phyloP scores from a whole-genome alignment of 768 basidiomycete species.

The Macrolepiota dolichaula region DNA sequence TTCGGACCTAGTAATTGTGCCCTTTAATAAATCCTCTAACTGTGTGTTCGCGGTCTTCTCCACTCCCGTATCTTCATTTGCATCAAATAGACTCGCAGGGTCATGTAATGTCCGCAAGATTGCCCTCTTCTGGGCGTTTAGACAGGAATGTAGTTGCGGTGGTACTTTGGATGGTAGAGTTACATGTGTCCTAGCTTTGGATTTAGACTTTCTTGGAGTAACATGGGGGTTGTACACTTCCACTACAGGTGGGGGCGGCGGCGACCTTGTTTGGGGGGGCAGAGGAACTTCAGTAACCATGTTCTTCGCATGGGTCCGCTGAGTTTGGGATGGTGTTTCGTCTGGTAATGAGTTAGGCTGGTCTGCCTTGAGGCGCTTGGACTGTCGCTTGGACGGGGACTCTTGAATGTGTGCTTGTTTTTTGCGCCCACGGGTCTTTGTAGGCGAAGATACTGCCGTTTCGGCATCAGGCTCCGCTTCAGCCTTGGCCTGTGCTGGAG shows the following conservation, averaged over 20 bases:
- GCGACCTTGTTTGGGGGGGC: not conserved
- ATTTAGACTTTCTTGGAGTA: not conserved
- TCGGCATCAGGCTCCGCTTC: not conserved
- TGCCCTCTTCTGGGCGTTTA: slow-evolving; percentile 56
- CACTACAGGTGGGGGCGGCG: not conserved
- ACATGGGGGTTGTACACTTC: not conserved
- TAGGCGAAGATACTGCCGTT: not conserved
- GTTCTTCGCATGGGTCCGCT: not conserved
- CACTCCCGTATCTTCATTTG: slow-evolving; percentile 29
- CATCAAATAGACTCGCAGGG: slow-evolving; percentile 11
- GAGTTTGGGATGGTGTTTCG: not conserved
- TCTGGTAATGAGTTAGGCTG: not conserved
- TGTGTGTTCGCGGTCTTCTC: slow-evolving; percentile 56
- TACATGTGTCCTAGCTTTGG: not conserved
- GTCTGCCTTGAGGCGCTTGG: not conserved
- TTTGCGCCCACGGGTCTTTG: not conserved
- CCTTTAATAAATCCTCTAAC: slow-evolving; percentile 60
- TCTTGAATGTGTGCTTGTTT: not conserved
- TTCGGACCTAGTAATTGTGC: slow-evolving; percentile 78
- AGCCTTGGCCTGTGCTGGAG: not conserved
- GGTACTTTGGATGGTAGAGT: slow-evolving; percentile 18
- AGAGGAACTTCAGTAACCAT: slow-evolving; percentile 7
- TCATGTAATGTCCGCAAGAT: slow-evolving; percentile 45
- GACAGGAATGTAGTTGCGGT: slow-evolving; percentile 42
- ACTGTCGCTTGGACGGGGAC: not conserved